Conservation (phyloP, 345 rosid species). For the Ceriops decandra region DNA sequence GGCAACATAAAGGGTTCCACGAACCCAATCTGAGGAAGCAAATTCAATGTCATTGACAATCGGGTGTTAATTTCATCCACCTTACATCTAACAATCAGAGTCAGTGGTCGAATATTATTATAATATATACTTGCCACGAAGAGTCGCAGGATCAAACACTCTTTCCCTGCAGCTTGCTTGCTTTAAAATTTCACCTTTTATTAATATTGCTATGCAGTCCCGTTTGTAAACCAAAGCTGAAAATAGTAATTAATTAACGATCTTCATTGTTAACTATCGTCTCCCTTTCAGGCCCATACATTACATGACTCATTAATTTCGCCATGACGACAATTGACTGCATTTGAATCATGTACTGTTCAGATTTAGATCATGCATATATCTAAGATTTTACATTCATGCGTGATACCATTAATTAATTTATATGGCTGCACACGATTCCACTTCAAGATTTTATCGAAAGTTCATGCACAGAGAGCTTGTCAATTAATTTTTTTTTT, state of each 20-base stretch:
- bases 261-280: conserved; percentile 2
- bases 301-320: conserved; percentile 15
- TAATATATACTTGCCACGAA: conserved; percentile 2
- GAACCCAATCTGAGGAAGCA: conserved; percentile 13
- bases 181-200: conserved; percentile 1
- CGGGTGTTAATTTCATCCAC: conserved; percentile 40
- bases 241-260: no score
- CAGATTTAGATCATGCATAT: no score
- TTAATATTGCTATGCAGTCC: neutral
- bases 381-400: no score
- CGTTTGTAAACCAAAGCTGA: no score
- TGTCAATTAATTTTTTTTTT: conserved; percentile 7
- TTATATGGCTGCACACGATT: conserved; percentile 17
- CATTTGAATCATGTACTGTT: no score
- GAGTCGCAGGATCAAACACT: conserved; percentile 5
- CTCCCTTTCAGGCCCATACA: conserved; percentile 25
- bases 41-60: conserved; percentile 36
- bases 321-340: conserved; percentile 13
- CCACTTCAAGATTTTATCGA: neutral
- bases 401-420: neutral
- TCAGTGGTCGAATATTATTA: conserved; percentile 32
- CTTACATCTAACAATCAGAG: conserved; percentile 37
- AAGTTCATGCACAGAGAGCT: conserved; percentile 3
- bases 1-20: neutral
- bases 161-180: conserved; percentile 6